phyloP scores from a whole-genome alignment of 2,329 filamentous ascomycete species.

The Paecilomyces sp. region DNA sequence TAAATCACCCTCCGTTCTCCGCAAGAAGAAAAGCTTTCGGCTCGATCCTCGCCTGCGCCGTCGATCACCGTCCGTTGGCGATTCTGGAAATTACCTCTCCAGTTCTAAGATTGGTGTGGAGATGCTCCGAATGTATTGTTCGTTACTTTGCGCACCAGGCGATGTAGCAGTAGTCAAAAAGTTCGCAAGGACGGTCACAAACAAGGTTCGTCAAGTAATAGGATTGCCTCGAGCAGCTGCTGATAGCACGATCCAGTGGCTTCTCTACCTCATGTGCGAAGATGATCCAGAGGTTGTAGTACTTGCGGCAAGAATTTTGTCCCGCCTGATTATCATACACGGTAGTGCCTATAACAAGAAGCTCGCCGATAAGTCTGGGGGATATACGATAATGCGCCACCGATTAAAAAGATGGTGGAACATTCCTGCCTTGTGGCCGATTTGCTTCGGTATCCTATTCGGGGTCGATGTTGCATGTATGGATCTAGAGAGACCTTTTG shows the following conservation, averaged over 20 bases:
- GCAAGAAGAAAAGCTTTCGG: conserved; percentile 39
- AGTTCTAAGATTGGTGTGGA: conserved; percentile 66
- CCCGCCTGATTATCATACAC: conserved; percentile 74
- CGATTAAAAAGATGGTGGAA: conserved; percentile 85
- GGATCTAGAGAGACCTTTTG: conserved; percentile 66
- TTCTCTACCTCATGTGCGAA: conserved; percentile 83
- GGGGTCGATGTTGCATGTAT: conserved; percentile 70
- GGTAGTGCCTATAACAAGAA: conserved; percentile 76
- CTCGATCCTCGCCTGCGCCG: conserved; percentile 23
- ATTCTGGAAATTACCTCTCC: conserved; percentile 31
- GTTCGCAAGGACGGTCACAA: conserved; percentile 90
- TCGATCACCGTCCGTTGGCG: conserved; percentile 26
- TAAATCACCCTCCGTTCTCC: conserved; percentile 34
- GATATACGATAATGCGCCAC: conserved; percentile 78
- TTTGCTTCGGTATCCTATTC: conserved; percentile 83
- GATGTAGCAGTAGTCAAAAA: conserved; percentile 67
- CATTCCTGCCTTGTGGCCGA: conserved; percentile 73
- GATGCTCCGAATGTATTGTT: conserved; percentile 69
- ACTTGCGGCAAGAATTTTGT: conserved; percentile 73
- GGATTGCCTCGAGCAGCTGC: conserved; percentile 5
- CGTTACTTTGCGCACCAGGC: conserved; percentile 67
- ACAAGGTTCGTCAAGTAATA: conserved; percentile 58
- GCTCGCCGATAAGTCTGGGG: conserved; percentile 78
- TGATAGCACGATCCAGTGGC: conserved; percentile 54
- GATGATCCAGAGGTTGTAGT: conserved; percentile 76